A percentile compares a stretch with the other conserved stretches of the same genome.
These are phyloP conservation scores for Flaveria linearis DNA, from an alignment of 129 eudicot genomes.

Conservation along the genomic window DNA sequence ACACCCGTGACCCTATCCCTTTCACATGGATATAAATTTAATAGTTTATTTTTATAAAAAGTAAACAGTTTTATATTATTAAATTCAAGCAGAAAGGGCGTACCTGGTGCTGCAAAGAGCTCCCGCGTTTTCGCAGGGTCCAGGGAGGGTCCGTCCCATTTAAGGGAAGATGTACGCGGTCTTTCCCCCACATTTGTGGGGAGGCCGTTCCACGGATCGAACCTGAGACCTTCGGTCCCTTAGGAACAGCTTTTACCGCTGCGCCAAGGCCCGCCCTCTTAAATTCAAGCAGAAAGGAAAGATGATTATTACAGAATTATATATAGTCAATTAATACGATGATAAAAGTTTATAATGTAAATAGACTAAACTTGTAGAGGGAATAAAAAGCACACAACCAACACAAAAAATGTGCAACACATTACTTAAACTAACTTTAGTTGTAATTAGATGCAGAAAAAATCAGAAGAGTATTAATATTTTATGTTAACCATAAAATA, in stretches of 20 bases:
- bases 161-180: too few species aligned
- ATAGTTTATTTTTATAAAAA: background rate
- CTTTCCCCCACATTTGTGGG: too few species aligned
- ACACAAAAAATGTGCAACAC: background rate
- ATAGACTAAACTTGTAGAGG: background rate
- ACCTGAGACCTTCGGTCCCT: too few species aligned
- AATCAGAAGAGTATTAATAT: background rate
- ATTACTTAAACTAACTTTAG: background rate
- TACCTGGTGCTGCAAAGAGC: too few species aligned
- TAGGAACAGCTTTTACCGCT: too few species aligned
- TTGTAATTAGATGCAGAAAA: background rate
- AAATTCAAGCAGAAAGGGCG: background rate
- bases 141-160: too few species aligned
- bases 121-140: too few species aligned
- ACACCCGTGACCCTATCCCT: conserved; percentile 5
- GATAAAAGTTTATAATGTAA: too few species aligned
- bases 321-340: background rate
- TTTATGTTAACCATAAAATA: too few species aligned
- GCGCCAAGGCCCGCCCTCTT: too few species aligned
- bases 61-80: background rate
- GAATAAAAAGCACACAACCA: background rate
- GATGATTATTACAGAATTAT: background rate
- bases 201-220: too few species aligned
- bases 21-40: background rate
- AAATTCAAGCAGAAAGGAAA: background rate